Percentiles rank a stretch among this genome's conserved stretches.
phyloP scores from a whole-genome alignment of 495 filamentous ascomycete genomes.

The Aspergillus carlsbadensis region DNA sequence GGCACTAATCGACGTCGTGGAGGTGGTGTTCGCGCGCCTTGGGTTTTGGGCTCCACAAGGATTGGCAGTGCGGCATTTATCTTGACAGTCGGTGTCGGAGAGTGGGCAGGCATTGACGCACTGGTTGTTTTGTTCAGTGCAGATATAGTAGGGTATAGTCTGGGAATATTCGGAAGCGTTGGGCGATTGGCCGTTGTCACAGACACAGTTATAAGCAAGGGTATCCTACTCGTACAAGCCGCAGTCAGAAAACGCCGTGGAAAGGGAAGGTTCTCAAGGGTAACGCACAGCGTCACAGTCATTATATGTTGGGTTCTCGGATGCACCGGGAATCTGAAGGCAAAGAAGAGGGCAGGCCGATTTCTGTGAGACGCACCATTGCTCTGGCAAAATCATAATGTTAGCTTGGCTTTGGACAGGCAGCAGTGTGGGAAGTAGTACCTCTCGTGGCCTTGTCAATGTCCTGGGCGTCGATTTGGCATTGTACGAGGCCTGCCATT shows the following conservation, averaged over 20 bases:
- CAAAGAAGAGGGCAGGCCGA: constrained; percentile 77
- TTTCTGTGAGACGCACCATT: constrained; percentile 69
- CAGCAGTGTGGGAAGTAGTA: constrained; percentile 22
- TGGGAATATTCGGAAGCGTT: constrained; percentile 81
- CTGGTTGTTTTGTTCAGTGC: constrained; percentile 67
- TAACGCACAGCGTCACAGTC: constrained; percentile 67
- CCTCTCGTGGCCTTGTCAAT: constrained; percentile 50
- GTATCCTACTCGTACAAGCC: constrained; percentile 47
- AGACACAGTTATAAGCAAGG: constrained; percentile 72
- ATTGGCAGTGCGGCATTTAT: constrained; percentile 64
- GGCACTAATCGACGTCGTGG: constrained; percentile 41
- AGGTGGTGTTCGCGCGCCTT: constrained; percentile 56
- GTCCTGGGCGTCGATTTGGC: constrained; percentile 61
- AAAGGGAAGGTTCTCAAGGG: not conserved
- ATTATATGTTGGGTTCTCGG: constrained; percentile 55
- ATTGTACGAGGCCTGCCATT: constrained; percentile 30
- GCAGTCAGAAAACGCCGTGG: constrained; percentile 20
- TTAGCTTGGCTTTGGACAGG: constrained; percentile 12
- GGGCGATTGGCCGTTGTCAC: constrained; percentile 67
- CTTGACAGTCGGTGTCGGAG: constrained; percentile 58
- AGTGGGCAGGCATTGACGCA: constrained; percentile 62
- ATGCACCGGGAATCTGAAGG: constrained; percentile 58
- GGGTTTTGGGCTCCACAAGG: constrained; percentile 81
- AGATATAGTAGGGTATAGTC: constrained; percentile 84
- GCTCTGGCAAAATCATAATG: constrained; percentile 36